Conservation (phyloP, 371 early-diverging fungal genomes). For the Mucor ambiguus region DNA sequence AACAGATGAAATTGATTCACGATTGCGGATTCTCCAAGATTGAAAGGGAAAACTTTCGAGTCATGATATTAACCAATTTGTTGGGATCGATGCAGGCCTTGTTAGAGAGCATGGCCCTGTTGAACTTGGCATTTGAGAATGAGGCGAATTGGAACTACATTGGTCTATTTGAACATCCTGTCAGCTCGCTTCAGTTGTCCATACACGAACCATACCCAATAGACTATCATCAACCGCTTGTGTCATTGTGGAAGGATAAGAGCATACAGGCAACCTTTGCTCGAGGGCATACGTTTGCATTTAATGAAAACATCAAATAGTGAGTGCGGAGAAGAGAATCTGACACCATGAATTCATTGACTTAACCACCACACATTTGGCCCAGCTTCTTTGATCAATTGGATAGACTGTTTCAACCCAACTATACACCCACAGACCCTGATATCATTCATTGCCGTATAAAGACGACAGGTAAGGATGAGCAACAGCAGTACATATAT, state of each 20-base stretch:
- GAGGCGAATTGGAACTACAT: conserved; percentile 50
- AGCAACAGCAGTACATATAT: neutral
- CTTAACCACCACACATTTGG: neutral
- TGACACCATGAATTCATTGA: too few relatives aligned
- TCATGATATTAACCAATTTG: conserved; percentile 86
- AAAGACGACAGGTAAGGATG: conserved; percentile 24
- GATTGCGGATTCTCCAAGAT: conserved; percentile 82
- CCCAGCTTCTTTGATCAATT: conserved; percentile 80
- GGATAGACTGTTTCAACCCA: conserved; percentile 72
- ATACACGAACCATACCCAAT: conserved; percentile 61
- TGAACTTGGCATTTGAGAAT: conserved; percentile 66
- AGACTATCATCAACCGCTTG: conserved; percentile 70
- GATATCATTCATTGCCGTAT: conserved; percentile 82
- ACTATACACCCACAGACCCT: conserved; percentile 83
- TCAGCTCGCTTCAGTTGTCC: conserved; percentile 30
- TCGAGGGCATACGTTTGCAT: conserved; percentile 77
- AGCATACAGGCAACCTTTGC: conserved; percentile 63
- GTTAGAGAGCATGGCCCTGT: conserved; percentile 81
- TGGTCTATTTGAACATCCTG: conserved; percentile 20
- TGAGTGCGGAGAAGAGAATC: conserved; percentile 44
- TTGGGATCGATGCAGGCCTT: conserved; percentile 89
- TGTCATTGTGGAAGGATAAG: conserved; percentile 71
- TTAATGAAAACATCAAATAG: conserved; percentile 83
- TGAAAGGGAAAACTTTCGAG: conserved; percentile 85
- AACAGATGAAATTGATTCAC: conserved; percentile 96